A percentile compares a stretch with the other conserved stretches of the same genome.
phyloP scores from a whole-genome alignment of 495 filamentous ascomycete genomes.

The Cryomyces antarcticus region DNA sequence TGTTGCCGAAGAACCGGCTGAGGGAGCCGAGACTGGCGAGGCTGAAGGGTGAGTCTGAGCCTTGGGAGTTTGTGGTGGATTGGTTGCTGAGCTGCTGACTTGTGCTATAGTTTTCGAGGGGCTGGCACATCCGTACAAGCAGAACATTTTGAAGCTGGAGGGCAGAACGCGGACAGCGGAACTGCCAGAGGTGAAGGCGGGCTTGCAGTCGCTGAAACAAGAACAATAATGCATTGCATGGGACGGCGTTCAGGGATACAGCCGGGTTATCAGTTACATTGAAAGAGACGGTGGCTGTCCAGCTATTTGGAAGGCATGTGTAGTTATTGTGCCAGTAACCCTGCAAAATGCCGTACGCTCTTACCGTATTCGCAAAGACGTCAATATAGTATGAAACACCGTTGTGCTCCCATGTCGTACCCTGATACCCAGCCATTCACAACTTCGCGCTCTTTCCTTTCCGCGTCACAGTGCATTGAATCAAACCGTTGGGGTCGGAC shows the following conservation, averaged over 20 bases:
- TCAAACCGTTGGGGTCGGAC: slow-evolving; percentile 80
- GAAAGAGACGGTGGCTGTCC: too few species aligned
- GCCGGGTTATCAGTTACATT: too few species aligned
- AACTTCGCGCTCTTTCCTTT: slow-evolving; percentile 20
- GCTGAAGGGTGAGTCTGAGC: slow-evolving; percentile 47
- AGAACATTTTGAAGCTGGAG: slow-evolving; percentile 55
- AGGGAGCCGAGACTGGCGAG: slow-evolving; percentile 69
- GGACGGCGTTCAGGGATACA: too few species aligned
- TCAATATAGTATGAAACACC: too few species aligned
- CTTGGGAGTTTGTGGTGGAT: neutral
- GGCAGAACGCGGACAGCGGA: slow-evolving; percentile 11
- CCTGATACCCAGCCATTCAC: slow-evolving; percentile 1
- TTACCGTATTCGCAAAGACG: too few species aligned
- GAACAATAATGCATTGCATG: too few species aligned
- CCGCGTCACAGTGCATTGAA: slow-evolving; percentile 80
- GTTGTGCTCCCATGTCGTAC: neutral
- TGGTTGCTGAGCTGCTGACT: slow-evolving; percentile 1
- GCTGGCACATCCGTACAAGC: slow-evolving; percentile 70
- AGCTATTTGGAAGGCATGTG: too few species aligned
- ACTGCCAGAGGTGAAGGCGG: slow-evolving; percentile 25
- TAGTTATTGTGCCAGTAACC: too few species aligned
- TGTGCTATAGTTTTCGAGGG: slow-evolving; percentile 60
- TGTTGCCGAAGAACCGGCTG: slow-evolving; percentile 93
- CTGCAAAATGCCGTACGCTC: too few species aligned
- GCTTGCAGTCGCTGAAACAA: neutral